phyloP scores from a whole-genome alignment of 179 eudicot genomes.

The Nepenthes alata region DNA sequence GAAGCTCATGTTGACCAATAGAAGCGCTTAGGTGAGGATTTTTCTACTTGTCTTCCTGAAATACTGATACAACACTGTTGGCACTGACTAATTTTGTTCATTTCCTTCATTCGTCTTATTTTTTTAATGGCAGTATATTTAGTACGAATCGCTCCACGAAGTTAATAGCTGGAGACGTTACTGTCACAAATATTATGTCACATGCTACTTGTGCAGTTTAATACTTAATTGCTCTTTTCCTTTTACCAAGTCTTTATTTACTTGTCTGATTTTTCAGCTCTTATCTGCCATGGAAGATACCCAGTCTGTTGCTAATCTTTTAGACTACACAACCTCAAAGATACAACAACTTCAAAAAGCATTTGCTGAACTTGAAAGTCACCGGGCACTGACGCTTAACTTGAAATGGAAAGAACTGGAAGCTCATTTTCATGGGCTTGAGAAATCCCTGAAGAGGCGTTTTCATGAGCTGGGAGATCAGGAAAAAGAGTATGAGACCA shows the following conservation, averaged over 20 bases:
- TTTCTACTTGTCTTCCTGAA: neutral
- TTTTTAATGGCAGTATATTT: neutral
- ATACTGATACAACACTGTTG: neutral
- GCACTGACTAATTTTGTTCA: neutral
- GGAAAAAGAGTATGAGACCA: slow-evolving; percentile 73
- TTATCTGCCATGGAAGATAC: slow-evolving; percentile 57
- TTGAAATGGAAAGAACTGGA: slow-evolving; percentile 97
- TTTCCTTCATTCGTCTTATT: neutral
- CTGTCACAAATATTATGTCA: neutral
- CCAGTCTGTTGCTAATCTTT: slow-evolving; percentile 49
- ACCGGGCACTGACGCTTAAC: slow-evolving; percentile 76
- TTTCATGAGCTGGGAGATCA: slow-evolving; percentile 90
- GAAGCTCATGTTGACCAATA: neutral
- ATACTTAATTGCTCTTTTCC: neutral
- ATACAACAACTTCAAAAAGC: slow-evolving; percentile 98
- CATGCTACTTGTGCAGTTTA: neutral
- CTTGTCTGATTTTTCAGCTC: slow-evolving; percentile 11
- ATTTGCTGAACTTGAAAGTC: slow-evolving; percentile 93
- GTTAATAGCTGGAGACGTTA: neutral
- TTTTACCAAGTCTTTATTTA: neutral
- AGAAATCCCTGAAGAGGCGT: slow-evolving; percentile 92
- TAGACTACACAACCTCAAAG: slow-evolving; percentile 83
- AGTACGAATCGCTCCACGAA: neutral
- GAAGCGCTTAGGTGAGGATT: neutral
- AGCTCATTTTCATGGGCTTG: slow-evolving; percentile 91